Evolutionary conservation across 768 basidiomycete species (phyloP).

Genomic region (Phallus indusiatus): DNA sequence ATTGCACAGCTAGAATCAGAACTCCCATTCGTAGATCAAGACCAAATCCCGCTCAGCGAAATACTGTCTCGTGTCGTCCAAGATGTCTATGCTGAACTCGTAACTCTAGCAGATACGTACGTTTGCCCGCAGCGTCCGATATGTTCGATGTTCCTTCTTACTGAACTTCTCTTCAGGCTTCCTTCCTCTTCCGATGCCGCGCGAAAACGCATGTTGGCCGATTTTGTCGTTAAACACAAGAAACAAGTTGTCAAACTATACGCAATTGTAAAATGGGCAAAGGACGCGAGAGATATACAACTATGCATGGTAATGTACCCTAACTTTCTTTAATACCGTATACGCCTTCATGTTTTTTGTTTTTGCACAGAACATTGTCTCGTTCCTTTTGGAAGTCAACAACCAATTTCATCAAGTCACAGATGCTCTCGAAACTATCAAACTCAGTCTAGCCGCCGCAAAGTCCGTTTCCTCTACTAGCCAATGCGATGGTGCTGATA

Average conservation of each 20-base stretch:
- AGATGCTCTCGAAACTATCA: constrained; percentile 49
- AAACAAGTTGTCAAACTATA: constrained; percentile 86
- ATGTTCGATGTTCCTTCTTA: constrained; percentile 3
- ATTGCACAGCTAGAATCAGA: constrained; percentile 61
- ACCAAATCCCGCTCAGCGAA: constrained; percentile 64
- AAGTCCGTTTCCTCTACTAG: constrained; percentile 35
- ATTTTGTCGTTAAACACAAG: constrained; percentile 86
- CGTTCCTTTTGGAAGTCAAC: constrained; percentile 80
- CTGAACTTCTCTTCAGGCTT: constrained; percentile 40
- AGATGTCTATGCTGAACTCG: constrained; percentile 73
- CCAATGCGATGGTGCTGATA: background rate
- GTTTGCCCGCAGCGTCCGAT: constrained; percentile 18
- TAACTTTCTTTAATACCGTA: background rate
- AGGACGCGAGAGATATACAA: constrained; percentile 75
- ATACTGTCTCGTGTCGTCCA: constrained; percentile 70
- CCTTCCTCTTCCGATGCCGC: constrained; percentile 76
- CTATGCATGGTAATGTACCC: constrained; percentile 62
- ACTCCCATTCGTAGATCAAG: constrained; percentile 63
- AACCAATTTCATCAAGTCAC: constrained; percentile 71
- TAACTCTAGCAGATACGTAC: constrained; percentile 81
- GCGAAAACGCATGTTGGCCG: constrained; percentile 72
- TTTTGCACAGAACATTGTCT: constrained; percentile 71
- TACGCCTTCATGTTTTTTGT: background rate
- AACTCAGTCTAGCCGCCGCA: constrained; percentile 64
- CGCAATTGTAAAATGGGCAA: constrained; percentile 79